Percentiles rank a stretch among this genome's conserved stretches.
Conservation (phyloP, 2,329 filamentous ascomycete genomes). For the Apiospora marii region DNA sequence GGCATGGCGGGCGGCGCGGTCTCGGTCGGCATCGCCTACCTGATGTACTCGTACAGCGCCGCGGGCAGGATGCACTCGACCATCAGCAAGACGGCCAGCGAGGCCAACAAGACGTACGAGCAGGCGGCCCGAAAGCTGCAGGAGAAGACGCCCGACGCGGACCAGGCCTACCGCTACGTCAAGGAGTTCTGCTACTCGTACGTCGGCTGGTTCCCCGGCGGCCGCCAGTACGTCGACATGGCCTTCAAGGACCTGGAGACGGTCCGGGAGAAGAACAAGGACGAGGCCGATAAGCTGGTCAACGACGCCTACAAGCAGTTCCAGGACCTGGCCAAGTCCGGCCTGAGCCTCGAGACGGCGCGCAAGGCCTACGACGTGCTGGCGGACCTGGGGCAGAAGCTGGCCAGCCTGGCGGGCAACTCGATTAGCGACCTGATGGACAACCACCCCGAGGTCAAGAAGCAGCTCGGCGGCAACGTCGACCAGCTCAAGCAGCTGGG, state of each 20-base stretch:
- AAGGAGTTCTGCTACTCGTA: slow-evolving; percentile 73
- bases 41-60: slow-evolving; percentile 6
- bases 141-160: slow-evolving; percentile 68
- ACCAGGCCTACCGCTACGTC: slow-evolving; percentile 72
- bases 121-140: slow-evolving; percentile 67
- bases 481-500: slow-evolving; percentile 75
- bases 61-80: slow-evolving; percentile 31
- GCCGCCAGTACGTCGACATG: slow-evolving; percentile 70
- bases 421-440: slow-evolving; percentile 71
- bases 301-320: slow-evolving; percentile 73
- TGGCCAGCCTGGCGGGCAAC: slow-evolving; percentile 69
- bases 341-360: slow-evolving; percentile 69
- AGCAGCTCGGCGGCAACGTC: slow-evolving; percentile 73
- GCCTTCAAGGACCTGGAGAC: slow-evolving; percentile 76
- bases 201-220: slow-evolving; percentile 75
- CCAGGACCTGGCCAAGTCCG: slow-evolving; percentile 65
- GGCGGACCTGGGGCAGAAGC: slow-evolving; percentile 64
- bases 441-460: slow-evolving; percentile 77
- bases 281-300: slow-evolving; percentile 75
- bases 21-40: neutral
- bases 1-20: slow-evolving; percentile 14
- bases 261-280: slow-evolving; percentile 70
- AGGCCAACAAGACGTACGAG: slow-evolving; percentile 68
- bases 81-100: slow-evolving; percentile 57
- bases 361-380: slow-evolving; percentile 68